Evolutionary conservation across 2,329 filamentous ascomycete genomes (phyloP).

Genomic region (Alternaria postmessia): DNA sequence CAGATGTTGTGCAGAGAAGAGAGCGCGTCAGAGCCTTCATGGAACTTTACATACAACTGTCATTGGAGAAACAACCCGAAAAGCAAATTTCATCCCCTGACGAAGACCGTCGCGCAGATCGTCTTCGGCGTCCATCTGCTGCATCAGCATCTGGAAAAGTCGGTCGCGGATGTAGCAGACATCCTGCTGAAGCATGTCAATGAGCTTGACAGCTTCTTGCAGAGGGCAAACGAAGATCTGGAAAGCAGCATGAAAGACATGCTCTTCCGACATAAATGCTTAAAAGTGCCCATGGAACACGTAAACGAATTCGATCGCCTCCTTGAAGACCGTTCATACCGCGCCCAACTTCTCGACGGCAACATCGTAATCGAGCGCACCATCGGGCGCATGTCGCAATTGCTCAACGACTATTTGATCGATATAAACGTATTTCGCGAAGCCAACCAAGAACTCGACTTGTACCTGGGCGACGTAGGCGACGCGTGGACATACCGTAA

Average conservation of each 20-base stretch:
- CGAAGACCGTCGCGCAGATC: conserved; percentile 91
- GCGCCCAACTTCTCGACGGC: conserved; percentile 80
- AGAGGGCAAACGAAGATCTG: conserved; percentile 85
- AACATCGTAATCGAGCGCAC: conserved; percentile 94
- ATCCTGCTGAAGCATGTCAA: conserved; percentile 93
- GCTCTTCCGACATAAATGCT: conserved; percentile 71
- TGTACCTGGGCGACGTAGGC: conserved; percentile 75
- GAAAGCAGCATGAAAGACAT: conserved; percentile 81
- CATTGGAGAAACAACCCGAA: conserved; percentile 78
- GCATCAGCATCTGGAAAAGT: conserved; percentile 85
- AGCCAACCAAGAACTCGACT: conserved; percentile 77
- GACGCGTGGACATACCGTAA: conserved; percentile 66
- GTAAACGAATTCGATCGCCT: conserved; percentile 84
- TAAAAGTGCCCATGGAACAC: conserved; percentile 85
- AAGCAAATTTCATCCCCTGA: conserved; percentile 84
- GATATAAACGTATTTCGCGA: conserved; percentile 82
- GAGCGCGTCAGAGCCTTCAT: conserved; percentile 72
- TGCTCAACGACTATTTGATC: conserved; percentile 78
- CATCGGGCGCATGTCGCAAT: conserved; percentile 76
- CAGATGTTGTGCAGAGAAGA: conserved; percentile 63
- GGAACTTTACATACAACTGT: conserved; percentile 74
- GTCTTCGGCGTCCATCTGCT: conserved; percentile 92
- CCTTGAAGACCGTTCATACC: conserved; percentile 83
- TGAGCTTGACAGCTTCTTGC: conserved; percentile 90
- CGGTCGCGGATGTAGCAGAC: conserved; percentile 83